Evolutionary conservation across 2,329 filamentous ascomycete species (phyloP), one percentile per base, ranked within the genome.

Genomic region (Emericellopsis atlantica): DNA sequence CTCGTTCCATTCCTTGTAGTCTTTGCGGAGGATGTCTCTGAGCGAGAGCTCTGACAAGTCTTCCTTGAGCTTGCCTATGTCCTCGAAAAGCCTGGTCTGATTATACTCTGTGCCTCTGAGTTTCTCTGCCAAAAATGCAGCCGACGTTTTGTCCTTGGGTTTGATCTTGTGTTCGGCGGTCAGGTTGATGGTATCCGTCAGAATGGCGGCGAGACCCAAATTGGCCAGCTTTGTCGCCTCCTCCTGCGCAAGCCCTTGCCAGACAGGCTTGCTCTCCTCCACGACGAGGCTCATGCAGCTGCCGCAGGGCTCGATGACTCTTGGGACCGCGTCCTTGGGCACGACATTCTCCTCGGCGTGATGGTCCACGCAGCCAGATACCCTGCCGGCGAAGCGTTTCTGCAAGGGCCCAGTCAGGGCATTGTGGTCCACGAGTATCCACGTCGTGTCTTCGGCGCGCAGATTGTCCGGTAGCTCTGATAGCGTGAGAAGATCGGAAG

Each of bases 371-470:
- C 80, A 80, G 4, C 80, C 82, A 5, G 68, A 60, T 0, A 89
- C 71, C 8, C 65, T 62, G 4, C 53, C 45, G 51, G 76, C 84
- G 14, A 65, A 57, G 32, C 55, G 59, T 12, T 29, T 29, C 14
- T 32, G 12, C n/a, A 90, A 62, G 12, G 60, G 51, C 0, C 83
- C 82, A 6, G 81, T 80, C 37, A 86, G 64, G 1, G 66, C 70
- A 54, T 92, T 92, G 65, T 92, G 86, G 60, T 92, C 85, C 4
- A 92, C 83, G 1, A 92, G 65, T 15, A 86, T 61, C 82, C 82
- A 88, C 39, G 64, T 66, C 2, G 81, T 81, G 37, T 76, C 70
- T 22, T 71, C 65, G 0, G 75, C 66, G 0, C 57, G 50, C 10
- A 82, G 54, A 32, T 54, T 58, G 33, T 54, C 59, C 2, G 67